Base-by-base conservation (phyloP, 805 yeast species). In the Torulaspora gathmanii region DNA sequence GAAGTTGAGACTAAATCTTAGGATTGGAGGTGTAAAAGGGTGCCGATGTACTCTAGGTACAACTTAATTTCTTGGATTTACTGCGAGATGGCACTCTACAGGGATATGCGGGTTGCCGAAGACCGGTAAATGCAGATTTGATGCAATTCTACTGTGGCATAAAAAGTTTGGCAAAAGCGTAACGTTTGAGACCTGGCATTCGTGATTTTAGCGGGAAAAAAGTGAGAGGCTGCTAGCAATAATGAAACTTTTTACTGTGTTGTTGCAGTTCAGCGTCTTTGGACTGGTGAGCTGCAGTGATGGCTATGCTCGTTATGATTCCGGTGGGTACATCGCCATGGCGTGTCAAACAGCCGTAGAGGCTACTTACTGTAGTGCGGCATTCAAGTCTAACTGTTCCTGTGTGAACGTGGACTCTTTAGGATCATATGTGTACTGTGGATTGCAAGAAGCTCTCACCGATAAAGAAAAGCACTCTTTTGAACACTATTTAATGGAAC, bases 401-500 rank as follows among this genome's bases (percentile, higher is more conserved):
- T 61, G 68, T 52, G 39, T 42, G 10, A 51, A 54, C 20, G 57
- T 56, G 23, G 56, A 58, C 33, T 67, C 68, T 3, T 38, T 63
- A 34, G 68, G 65, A 13, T 59, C 69, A 4, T 45, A 53, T 46
- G 37, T 61, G 27, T 53, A 60, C 51, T 66, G 70, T 54, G 54
- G 60, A 5, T 54, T 56, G 37, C 50, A 57, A 9, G 36, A 47
- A 10, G 31, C 47, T 3, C 31, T 42, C 3, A 44, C 43, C 7
- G 37, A 46, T 8, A 42, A 56, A 15, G 46, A 51, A 20, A 15
- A 39, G 5, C 31, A 34, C 1, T 51, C 46, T 4, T 41, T 52
- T 28, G 61, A 63, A 17, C 38, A 57, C 1, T 45, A 44, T 13
- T 58, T 67, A 33, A 51, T 65, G 17, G 49, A 58, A 12, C 42